Evolutionary conservation across 345 rosid species (phyloP), one percentile per base, ranked within the genome.

Genomic region (Brassica carinata): DNA sequence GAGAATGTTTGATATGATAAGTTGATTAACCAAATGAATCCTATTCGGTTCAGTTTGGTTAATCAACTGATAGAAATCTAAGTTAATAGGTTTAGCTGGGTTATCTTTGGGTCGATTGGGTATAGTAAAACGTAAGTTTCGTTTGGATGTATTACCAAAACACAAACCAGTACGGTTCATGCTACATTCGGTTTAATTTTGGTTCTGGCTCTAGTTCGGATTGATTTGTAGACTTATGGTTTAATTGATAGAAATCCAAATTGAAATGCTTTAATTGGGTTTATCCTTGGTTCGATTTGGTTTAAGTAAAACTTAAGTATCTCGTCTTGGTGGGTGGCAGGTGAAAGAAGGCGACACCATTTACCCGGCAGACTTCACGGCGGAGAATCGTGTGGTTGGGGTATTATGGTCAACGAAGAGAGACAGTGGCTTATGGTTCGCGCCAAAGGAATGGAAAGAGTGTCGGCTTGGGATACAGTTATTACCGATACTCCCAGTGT

Each of bases 381-480:
- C 79, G 77, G 93, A 89, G 84, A 95, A 95, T 85, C 88, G 93
- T 51, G 83, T 93, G 63, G 92, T 93, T 13, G 99, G 99, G 17
- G 91, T 95, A 8, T 72, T 90, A 51, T 95, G 99, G 98, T 85
- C 96, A 33, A 95, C 88, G 72, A 95, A 93, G 78, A 91, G 99
- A 84, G 99, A 91, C 71, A 91, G 94, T 55, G 92, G 87, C 48
- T 90, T 96, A 51, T 96, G 99, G 99, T 93, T 96, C 67, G 98
- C 92, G 3, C 98, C 97, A 3, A 82, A 91, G 4, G 93, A 85
- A 0, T 88, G 96, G 91, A 89, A 62, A 82, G 99, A 96, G 71
- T 89, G 96, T 74, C 86, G 97, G 48, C 94, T 90, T 4, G 99
- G 97, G 27, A 96, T 96, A 86, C 99, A 96, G 83, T 69, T 96